Evolutionary conservation across 176 grass and related monocot species (phyloP).

Genomic region (Pontederia paniculata): DNA sequence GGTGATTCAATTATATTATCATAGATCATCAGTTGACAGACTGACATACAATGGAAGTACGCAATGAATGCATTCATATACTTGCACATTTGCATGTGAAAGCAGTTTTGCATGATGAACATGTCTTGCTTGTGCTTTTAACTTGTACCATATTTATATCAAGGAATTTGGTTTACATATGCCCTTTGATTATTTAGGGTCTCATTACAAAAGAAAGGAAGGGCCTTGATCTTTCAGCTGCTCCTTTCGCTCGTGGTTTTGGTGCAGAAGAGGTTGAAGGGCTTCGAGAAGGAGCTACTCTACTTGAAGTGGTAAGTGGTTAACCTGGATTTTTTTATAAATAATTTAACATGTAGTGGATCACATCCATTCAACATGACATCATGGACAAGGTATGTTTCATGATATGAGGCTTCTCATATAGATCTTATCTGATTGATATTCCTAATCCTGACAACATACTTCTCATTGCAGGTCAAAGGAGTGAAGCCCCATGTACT

Average conservation of each 20-base stretch:
- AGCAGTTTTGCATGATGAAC: too few species aligned
- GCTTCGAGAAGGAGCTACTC: constrained; percentile 75
- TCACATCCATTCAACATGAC: background rate
- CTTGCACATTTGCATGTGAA: too few species aligned
- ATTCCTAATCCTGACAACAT: constrained; percentile 6
- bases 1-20: too few species aligned
- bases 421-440: background rate
- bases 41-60: too few species aligned
- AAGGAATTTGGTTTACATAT: too few species aligned
- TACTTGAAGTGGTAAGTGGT: constrained; percentile 78
- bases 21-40: too few species aligned
- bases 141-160: too few species aligned
- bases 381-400: background rate
- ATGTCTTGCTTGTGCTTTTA: too few species aligned
- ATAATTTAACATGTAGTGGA: constrained; percentile 1
- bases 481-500: constrained; percentile 94
- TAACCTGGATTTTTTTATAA: background rate
- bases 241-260: constrained; percentile 77
- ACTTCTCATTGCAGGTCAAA: constrained; percentile 39
- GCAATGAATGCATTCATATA: too few species aligned
- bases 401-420: background rate
- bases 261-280: constrained; percentile 60
- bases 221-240: constrained; percentile 58
- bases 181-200: constrained; percentile 28
- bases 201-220: constrained; percentile 76